Conservation (phyloP, 164 flowering plant genomes). For the Magnolia officinalis region DNA sequence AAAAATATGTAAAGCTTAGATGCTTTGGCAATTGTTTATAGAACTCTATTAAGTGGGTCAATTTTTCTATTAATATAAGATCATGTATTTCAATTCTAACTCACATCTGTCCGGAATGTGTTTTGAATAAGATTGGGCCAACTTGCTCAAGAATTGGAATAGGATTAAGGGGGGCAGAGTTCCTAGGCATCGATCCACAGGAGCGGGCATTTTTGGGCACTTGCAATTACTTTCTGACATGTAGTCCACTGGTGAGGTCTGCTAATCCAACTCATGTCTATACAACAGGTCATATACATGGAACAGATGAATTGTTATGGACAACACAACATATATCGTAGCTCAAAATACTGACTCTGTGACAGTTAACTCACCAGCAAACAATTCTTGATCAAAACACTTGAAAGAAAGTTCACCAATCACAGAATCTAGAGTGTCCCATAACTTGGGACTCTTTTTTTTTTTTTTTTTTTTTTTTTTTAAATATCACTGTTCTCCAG, state of each 20-base stretch:
- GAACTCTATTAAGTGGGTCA: no score
- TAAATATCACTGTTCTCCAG: no score
- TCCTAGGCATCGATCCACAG: conserved; percentile 75
- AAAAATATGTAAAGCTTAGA: no score
- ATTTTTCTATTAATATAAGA: no score
- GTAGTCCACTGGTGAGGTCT: no score
- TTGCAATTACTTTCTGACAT: conserved; percentile 45
- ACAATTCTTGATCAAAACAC: conserved; percentile 45
- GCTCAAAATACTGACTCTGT: not conserved
- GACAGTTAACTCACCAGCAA: conserved; percentile 44
- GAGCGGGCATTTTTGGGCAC: conserved; percentile 76
- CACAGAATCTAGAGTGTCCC: conserved; percentile 12
- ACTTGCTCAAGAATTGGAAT: conserved; percentile 36
- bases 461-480: no score
- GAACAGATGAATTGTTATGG: no score
- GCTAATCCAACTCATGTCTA: no score
- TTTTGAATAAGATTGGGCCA: conserved; percentile 46
- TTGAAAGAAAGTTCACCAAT: conserved; percentile 44
- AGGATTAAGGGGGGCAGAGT: conserved; percentile 63
- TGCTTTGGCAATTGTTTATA: no score
- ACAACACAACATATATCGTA: not conserved
- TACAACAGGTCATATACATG: no score
- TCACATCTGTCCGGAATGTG: conserved; percentile 75
- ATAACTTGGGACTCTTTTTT: no score
- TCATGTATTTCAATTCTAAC: no score